phyloP scores from a whole-genome alignment of 2,329 filamentous ascomycete species.

The Didymella segeticola region DNA sequence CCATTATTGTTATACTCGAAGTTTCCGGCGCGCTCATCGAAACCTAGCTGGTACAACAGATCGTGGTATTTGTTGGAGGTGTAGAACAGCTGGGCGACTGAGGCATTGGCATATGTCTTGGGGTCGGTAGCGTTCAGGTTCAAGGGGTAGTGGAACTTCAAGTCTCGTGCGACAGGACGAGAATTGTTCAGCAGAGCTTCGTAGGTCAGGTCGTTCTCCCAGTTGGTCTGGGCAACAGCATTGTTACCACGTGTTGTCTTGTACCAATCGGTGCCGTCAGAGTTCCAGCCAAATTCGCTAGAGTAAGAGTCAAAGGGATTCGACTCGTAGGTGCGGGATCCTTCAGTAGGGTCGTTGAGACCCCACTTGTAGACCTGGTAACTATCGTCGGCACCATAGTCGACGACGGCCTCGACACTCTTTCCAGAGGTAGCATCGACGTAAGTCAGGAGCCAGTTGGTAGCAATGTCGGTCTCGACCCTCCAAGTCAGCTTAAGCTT shows the following conservation, averaged over 20 bases:
- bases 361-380: conserved; percentile 63
- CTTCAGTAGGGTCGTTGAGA: conserved; percentile 61
- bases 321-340: conserved; percentile 52
- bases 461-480: conserved; percentile 62
- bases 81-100: conserved; percentile 67
- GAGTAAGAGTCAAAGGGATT: conserved; percentile 58
- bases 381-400: conserved; percentile 62
- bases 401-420: conserved; percentile 57
- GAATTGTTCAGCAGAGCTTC: conserved; percentile 57
- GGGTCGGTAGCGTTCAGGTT: conserved; percentile 32
- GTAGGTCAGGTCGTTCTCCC: conserved; percentile 44
- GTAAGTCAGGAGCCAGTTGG: conserved; percentile 65
- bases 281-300: conserved; percentile 63
- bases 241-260: conserved; percentile 66
- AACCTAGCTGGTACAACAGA: conserved; percentile 63
- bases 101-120: conserved; percentile 59
- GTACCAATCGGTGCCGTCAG: conserved; percentile 57
- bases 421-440: conserved; percentile 58
- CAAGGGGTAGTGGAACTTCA: conserved; percentile 53
- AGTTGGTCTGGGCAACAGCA: conserved; percentile 62
- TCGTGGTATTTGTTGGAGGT: conserved; percentile 67
- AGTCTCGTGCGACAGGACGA: conserved; percentile 54
- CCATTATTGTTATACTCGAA: conserved; percentile 66
- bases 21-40: conserved; percentile 65
- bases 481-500: conserved; percentile 62